Base-by-base conservation (phyloP, 1,284 basidiomycete genomes). In the Pyrrhoderma noxium region DNA sequence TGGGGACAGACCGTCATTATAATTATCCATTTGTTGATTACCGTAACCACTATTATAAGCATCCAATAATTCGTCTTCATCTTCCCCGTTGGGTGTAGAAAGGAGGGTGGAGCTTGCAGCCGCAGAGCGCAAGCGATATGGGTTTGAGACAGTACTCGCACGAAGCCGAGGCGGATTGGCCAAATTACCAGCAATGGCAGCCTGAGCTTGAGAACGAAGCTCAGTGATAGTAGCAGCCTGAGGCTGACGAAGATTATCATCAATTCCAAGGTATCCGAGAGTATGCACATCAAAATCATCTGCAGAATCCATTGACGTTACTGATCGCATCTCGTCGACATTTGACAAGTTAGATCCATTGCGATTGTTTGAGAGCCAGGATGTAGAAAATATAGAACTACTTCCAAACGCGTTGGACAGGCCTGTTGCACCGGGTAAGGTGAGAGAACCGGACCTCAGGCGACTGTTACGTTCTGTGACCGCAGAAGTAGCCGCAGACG, bases 261-360 rank as follows among this genome's bases (percentile, higher is more conserved):
- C 93, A 59, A 97, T 76, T 42, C 93, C 93, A 48, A 97, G 85
- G 65, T 96, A 96, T 67, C 94, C 93, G 57, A 97, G 77, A 22
- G 93, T 96, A 62, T 92, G 88, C 46, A 93, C 89, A 63, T 93
- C 89, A 65, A 91, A 89, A 52, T 93, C 89, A 56, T 94, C 92
- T 18, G 77, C 75, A n/a, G 85, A 85, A 61, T 89, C 86, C 56
- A 79, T 79, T 25, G 86, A 88, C 45, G 81, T 80, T 47, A 85
- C 82, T 39, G 85, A 89, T 58, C 85, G 81, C 60, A 88, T 66
- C 66, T 91, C 88, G 54, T 90, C 87, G 58, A 89, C 69, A 57
- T 80, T 73, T 37, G 82, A 73, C 58, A 83, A 78, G 21, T 77
- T 76, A 51, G 73, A 71, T 38, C 71, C 72, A 55, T 67, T 68